These are phyloP conservation scores for Microstroma glucosiphilum DNA, from an alignment of 1,284 basidiomycete genomes.

Conservation along the genomic window DNA sequence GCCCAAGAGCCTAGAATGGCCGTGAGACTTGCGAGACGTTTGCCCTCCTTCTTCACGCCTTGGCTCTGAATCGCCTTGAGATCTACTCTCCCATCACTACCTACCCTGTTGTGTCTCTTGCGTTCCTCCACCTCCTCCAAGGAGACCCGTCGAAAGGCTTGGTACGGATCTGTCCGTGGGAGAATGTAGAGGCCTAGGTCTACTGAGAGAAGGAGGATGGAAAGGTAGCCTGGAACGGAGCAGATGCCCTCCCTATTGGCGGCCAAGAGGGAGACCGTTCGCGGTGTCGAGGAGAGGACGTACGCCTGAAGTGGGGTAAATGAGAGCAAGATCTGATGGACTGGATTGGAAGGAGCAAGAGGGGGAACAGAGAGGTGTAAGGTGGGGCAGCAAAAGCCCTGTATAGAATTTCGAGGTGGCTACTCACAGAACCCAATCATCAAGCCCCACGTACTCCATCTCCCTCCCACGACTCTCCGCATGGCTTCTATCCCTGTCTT, in stretches of 20 bases:
- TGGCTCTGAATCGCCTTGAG: conserved; percentile 3
- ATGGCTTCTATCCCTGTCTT: background rate
- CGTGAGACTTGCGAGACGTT: background rate
- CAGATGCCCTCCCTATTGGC: conserved; percentile 87
- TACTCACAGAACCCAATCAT: background rate
- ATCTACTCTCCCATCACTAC: background rate
- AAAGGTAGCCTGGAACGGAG: conserved; percentile 77
- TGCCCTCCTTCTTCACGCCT: background rate
- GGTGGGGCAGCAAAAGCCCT: background rate
- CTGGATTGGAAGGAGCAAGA: too few relatives aligned
- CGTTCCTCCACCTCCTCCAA: background rate
- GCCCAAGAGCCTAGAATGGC: conserved; percentile 1
- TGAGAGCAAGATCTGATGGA: background rate
- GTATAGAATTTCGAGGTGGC: conserved; percentile 19
- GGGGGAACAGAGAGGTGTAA: background rate
- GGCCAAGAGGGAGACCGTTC: conserved; percentile 58
- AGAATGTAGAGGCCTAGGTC: conserved; percentile 74
- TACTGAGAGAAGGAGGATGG: conserved; percentile 80
- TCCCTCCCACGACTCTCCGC: conserved; percentile 1
- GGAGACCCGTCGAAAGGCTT: conserved; percentile 15
- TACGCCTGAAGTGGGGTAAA: background rate
- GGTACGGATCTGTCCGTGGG: conserved; percentile 61
- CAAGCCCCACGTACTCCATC: conserved; percentile 1
- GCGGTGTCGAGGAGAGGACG: conserved; percentile 2
- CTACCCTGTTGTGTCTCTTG: background rate